Percentiles rank a stretch among this genome's conserved stretches.
These are phyloP conservation scores for Aquilaria malaccensis DNA, from an alignment of 345 rosid genomes.

Conservation along the genomic window DNA sequence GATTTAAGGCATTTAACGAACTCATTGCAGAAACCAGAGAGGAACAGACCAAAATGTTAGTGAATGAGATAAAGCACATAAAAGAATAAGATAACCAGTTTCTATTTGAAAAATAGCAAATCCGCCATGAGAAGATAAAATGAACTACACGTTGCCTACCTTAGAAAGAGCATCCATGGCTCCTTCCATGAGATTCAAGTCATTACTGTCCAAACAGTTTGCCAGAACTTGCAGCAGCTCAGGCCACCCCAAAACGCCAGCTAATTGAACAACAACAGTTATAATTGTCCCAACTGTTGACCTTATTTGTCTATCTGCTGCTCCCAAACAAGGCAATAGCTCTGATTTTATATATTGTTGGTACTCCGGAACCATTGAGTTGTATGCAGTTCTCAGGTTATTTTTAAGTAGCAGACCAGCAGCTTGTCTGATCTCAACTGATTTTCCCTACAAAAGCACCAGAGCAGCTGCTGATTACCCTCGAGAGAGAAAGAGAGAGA, in stretches of 20 bases:
- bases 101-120: too few species aligned
- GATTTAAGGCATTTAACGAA: too few species aligned
- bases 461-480: neutral
- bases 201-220: conserved; percentile 81
- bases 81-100: too few species aligned
- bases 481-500: too few species aligned
- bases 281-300: conserved; percentile 86
- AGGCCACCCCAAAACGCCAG: conserved; percentile 73
- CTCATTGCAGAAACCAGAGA: too few species aligned
- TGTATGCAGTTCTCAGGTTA: conserved; percentile 65
- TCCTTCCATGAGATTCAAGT: conserved; percentile 90
- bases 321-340: conserved; percentile 84
- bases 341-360: conserved; percentile 66
- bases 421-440: conserved; percentile 91
- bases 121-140: neutral
- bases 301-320: conserved; percentile 80
- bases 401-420: conserved; percentile 94
- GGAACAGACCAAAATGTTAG: too few species aligned
- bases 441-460: conserved; percentile 50
- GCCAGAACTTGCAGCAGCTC: conserved; percentile 82
- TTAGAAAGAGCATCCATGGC: conserved; percentile 96
- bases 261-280: conserved; percentile 70
- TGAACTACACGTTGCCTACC: conserved; percentile 33
- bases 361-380: conserved; percentile 48
- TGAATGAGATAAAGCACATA: too few species aligned